A percentile compares a stretch with the other conserved stretches of the same genome.
Evolutionary conservation across 1,139 yeast species (phyloP).

Genomic region (Wickerhamomyces sp.): DNA sequence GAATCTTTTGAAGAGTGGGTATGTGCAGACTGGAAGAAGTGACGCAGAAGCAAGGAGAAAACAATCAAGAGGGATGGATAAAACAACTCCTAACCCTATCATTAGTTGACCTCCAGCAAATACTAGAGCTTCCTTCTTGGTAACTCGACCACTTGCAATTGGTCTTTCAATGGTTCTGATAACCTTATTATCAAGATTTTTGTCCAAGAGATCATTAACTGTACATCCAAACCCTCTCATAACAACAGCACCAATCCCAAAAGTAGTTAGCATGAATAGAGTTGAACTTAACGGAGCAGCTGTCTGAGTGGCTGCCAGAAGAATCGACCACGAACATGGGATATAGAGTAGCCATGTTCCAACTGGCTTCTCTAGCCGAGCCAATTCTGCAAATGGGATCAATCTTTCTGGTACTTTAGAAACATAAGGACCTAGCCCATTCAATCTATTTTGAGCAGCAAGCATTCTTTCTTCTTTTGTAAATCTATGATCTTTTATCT

Average conservation of each 20-base stretch:
- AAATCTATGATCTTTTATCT: constrained; percentile 28
- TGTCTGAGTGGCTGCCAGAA: constrained; percentile 74
- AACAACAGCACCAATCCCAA: constrained; percentile 77
- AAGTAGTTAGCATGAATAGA: constrained; percentile 53
- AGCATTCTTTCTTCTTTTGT: constrained; percentile 49
- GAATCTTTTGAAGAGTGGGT: constrained; percentile 89
- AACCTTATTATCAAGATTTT: constrained; percentile 78
- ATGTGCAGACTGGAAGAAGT: constrained; percentile 73
- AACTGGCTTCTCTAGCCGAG: constrained; percentile 90
- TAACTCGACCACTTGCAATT: constrained; percentile 79
- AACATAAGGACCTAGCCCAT: constrained; percentile 56
- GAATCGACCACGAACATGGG: constrained; percentile 58
- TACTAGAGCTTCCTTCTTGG: constrained; percentile 63
- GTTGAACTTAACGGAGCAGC: constrained; percentile 65
- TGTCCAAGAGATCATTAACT: constrained; percentile 82
- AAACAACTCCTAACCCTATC: constrained; percentile 70
- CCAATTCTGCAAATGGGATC: constrained; percentile 88
- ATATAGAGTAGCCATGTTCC: constrained; percentile 80
- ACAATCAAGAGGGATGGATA: constrained; percentile 74
- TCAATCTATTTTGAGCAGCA: constrained; percentile 52
- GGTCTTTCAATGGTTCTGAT: constrained; percentile 88
- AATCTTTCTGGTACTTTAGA: constrained; percentile 60
- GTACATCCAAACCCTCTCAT: constrained; percentile 99
- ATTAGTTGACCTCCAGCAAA: constrained; percentile 69
- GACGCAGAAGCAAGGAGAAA: constrained; percentile 80